phyloP scores from a whole-genome alignment of 495 filamentous ascomycete species.

The Corynascus novoguineensis region DNA sequence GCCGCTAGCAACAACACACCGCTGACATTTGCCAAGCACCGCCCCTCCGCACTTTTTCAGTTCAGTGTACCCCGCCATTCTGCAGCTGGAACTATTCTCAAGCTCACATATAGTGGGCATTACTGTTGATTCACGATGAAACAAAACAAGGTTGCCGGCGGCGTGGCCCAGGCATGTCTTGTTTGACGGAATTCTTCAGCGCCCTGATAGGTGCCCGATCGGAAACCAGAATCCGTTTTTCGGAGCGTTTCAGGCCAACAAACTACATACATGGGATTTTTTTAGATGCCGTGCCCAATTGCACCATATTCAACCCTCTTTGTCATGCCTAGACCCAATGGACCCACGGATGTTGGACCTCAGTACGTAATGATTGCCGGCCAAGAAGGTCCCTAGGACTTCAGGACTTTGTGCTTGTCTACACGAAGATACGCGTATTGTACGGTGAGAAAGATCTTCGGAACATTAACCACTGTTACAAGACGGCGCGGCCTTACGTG shows the following conservation, averaged over 20 bases:
- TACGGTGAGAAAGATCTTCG: too few relatives aligned
- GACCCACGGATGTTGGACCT: slow-evolving; percentile 17
- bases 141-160: too few relatives aligned
- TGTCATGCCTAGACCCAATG: slow-evolving; percentile 18
- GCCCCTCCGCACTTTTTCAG: background rate
- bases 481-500: too few relatives aligned
- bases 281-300: slow-evolving; percentile 10
- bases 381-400: slow-evolving; percentile 1
- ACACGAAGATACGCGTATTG: too few relatives aligned
- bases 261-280: background rate
- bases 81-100: background rate
- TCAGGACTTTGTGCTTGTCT: background rate
- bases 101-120: background rate
- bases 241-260: background rate
- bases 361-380: slow-evolving; percentile 15
- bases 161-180: too few relatives aligned
- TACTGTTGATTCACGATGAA: background rate
- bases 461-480: too few relatives aligned
- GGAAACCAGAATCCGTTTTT: background rate
- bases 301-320: slow-evolving; percentile 6
- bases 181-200: too few relatives aligned
- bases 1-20: background rate
- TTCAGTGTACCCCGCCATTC: background rate
- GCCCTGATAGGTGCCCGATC: background rate
- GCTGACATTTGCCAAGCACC: slow-evolving; percentile 8